These are phyloP conservation scores for Arthrobotrys conoides DNA, from an alignment of 2,329 filamentous ascomycete species.

Conservation along the genomic window DNA sequence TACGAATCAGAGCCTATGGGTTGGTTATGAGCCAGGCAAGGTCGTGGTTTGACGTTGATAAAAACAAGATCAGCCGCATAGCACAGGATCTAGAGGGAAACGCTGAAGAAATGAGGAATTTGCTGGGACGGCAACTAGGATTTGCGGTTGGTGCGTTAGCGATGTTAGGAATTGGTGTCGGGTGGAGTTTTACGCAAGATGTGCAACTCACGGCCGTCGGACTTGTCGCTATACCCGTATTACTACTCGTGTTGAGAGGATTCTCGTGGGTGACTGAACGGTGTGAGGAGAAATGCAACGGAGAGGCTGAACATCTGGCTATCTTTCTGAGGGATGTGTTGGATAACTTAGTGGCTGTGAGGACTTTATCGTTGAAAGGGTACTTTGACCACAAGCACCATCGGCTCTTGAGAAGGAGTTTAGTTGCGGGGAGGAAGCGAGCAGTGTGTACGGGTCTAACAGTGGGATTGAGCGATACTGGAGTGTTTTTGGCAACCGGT, in stretches of 20 bases:
- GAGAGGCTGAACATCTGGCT: conserved; percentile 74
- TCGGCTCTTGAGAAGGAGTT: conserved; percentile 70
- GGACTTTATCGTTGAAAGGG: conserved; percentile 79
- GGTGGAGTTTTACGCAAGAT: conserved; percentile 80
- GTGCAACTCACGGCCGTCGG: conserved; percentile 87
- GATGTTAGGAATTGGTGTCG: conserved; percentile 78
- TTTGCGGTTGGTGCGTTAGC: conserved; percentile 76
- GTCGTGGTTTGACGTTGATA: conserved; percentile 81
- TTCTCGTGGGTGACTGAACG: conserved; percentile 77
- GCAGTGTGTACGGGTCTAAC: conserved; percentile 78
- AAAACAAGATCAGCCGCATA: conserved; percentile 76
- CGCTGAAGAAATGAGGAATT: conserved; percentile 87
- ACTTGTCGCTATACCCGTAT: conserved; percentile 77
- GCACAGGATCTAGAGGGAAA: conserved; percentile 82
- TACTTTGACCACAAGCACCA: conserved; percentile 78
- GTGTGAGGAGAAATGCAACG: conserved; percentile 80
- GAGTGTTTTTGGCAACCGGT: conserved; percentile 78
- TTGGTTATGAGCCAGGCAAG: conserved; percentile 82
- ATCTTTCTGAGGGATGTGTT: conserved; percentile 81
- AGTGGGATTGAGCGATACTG: conserved; percentile 83
- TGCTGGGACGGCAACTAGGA: conserved; percentile 83
- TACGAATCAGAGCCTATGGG: conserved; percentile 78
- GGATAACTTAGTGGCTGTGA: conserved; percentile 82
- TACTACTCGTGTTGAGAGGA: conserved; percentile 76
- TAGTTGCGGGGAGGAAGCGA: conserved; percentile 76